Conservation (phyloP, 495 filamentous ascomycete genomes). For the Xylaria castorea region DNA sequence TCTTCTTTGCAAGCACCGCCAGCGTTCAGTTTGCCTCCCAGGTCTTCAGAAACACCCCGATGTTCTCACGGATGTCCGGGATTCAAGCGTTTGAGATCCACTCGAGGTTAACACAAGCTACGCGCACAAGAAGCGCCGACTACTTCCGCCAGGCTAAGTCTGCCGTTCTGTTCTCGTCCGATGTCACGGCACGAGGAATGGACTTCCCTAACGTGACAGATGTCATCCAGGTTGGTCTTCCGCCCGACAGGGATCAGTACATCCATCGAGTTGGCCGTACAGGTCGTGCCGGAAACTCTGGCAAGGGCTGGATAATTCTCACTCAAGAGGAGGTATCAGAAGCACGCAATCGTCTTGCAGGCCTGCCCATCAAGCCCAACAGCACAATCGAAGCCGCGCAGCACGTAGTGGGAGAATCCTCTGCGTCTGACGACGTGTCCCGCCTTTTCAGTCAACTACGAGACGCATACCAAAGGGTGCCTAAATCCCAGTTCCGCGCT, state of each 20-base stretch:
- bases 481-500: slow-evolving; percentile 39
- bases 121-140: slow-evolving; percentile 71
- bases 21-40: slow-evolving; percentile 67
- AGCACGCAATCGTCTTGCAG: slow-evolving; percentile 57
- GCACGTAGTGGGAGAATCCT: slow-evolving; percentile 50
- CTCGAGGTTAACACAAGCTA: slow-evolving; percentile 71
- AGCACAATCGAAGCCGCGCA: slow-evolving; percentile 54
- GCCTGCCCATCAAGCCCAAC: slow-evolving; percentile 72
- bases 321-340: slow-evolving; percentile 62
- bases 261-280: slow-evolving; percentile 87
- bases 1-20: slow-evolving; percentile 84
- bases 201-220: slow-evolving; percentile 94
- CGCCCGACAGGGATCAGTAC: slow-evolving; percentile 76
- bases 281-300: slow-evolving; percentile 72
- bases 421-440: slow-evolving; percentile 45
- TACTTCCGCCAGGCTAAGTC: slow-evolving; percentile 67
- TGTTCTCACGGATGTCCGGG: neutral
- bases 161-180: slow-evolving; percentile 86
- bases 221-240: slow-evolving; percentile 83
- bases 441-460: slow-evolving; percentile 47
- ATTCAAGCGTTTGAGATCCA: slow-evolving; percentile 74
- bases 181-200: slow-evolving; percentile 96
- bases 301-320: slow-evolving; percentile 81
- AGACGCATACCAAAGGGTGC: slow-evolving; percentile 43
- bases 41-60: slow-evolving; percentile 57